Percentiles rank a stretch among this genome's conserved stretches.
phyloP scores from a whole-genome alignment of 106 monocot genomes.

The Chionographis japonica region DNA sequence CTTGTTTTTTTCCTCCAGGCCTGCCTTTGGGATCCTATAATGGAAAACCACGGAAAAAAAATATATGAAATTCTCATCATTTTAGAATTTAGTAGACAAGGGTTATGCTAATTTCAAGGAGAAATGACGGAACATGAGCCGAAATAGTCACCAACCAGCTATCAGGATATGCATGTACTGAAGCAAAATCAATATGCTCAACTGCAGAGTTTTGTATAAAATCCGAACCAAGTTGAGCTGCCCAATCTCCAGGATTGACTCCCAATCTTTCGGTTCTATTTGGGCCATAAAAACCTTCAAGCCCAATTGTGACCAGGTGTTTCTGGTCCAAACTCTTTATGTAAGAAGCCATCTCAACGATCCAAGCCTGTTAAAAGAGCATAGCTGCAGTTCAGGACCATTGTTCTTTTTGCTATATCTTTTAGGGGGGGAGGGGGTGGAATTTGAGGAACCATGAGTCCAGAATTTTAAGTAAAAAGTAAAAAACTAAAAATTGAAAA shows the following conservation, averaged over 20 bases:
- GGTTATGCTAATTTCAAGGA: background rate
- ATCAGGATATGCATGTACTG: constrained; percentile 97
- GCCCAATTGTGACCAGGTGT: constrained; percentile 79
- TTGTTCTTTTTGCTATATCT: background rate
- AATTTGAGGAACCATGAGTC: too few species aligned
- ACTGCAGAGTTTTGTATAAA: constrained; percentile 74
- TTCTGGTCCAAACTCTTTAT: constrained; percentile 71
- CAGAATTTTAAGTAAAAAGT: too few species aligned
- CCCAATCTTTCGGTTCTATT: constrained; percentile 41
- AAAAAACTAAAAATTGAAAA: too few species aligned
- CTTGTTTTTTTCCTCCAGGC: constrained; percentile 46
- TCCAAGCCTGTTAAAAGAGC: constrained; percentile 65
- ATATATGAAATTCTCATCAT: background rate
- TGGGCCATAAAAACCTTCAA: constrained; percentile 85
- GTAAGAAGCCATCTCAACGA: constrained; percentile 77
- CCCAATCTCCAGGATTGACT: constrained; percentile 82
- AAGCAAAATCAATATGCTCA: constrained; percentile 80
- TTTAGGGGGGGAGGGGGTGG: too few species aligned
- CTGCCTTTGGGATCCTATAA: constrained; percentile 71
- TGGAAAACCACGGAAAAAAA: background rate
- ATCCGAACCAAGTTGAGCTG: constrained; percentile 74
- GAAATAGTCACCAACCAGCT: constrained; percentile 41
- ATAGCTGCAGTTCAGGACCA: background rate
- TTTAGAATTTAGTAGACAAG: background rate
- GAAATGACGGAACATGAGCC: background rate